phyloP scores from a whole-genome alignment of 1,139 yeast genomes.

The Geotrichum fermentans region DNA sequence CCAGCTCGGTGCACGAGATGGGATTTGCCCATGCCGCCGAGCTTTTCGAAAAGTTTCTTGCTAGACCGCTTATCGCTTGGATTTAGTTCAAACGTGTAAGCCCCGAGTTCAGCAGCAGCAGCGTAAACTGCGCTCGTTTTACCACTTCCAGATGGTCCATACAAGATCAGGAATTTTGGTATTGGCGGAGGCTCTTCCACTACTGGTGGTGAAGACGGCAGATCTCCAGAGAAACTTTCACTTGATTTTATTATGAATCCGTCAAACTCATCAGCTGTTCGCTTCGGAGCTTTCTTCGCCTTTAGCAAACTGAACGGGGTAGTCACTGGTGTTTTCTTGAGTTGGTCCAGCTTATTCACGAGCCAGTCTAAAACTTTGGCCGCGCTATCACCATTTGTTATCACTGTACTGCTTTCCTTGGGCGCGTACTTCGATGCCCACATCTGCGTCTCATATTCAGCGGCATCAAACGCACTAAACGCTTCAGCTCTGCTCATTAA shows the following conservation, averaged over 20 bases:
- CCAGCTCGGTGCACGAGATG: slow-evolving; percentile 57
- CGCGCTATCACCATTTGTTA: slow-evolving; percentile 21
- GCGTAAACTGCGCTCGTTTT: slow-evolving; percentile 75
- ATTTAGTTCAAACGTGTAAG: slow-evolving; percentile 79
- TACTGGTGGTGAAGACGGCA: background rate
- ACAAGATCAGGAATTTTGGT: slow-evolving; percentile 47
- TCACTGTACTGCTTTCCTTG: slow-evolving; percentile 12
- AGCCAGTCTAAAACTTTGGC: slow-evolving; percentile 25
- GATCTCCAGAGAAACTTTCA: slow-evolving; percentile 30
- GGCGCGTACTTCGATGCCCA: slow-evolving; percentile 20
- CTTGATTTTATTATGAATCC: slow-evolving; percentile 42
- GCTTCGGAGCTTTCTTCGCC: slow-evolving; percentile 25
- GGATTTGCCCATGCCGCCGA: slow-evolving; percentile 80
- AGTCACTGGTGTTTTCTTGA: slow-evolving; percentile 15
- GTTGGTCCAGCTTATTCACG: slow-evolving; percentile 19
- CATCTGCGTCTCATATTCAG: slow-evolving; percentile 1
- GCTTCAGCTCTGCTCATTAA: slow-evolving; percentile 6
- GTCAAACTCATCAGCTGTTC: slow-evolving; percentile 35
- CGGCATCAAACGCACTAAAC: slow-evolving; percentile 4
- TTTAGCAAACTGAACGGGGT: slow-evolving; percentile 2
- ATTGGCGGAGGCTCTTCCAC: background rate
- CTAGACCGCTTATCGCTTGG: slow-evolving; percentile 67
- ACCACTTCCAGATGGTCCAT: slow-evolving; percentile 73
- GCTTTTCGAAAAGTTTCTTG: slow-evolving; percentile 58
- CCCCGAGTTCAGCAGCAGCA: slow-evolving; percentile 56